Percentiles rank a stretch among this genome's conserved stretches.
phyloP scores from a whole-genome alignment of 176 grass and related monocot species.

The Oryza glaberrima region DNA sequence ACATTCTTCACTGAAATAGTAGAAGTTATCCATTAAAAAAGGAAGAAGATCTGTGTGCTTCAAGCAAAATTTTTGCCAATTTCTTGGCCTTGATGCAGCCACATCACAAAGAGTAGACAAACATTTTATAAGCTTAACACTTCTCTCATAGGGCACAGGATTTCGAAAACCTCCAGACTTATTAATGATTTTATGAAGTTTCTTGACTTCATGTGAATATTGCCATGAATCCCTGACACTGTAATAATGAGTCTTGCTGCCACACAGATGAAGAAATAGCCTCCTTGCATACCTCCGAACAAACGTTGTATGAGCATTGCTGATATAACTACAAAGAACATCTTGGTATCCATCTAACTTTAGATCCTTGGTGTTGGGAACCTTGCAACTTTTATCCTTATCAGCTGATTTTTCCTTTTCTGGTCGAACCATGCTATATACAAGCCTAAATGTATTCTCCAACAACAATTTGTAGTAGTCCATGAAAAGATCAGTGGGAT shows the following conservation, averaged over 20 bases:
- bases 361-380: constrained; percentile 73
- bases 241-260: constrained; percentile 95
- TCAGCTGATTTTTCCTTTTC: constrained; percentile 92
- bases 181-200: constrained; percentile 78
- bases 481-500: constrained; percentile 84
- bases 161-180: constrained; percentile 91
- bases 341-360: constrained; percentile 98
- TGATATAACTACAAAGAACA: constrained; percentile 98
- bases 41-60: constrained; percentile 73
- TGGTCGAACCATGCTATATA: constrained; percentile 95
- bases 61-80: constrained; percentile 98
- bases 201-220: constrained; percentile 86
- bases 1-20: constrained; percentile 90
- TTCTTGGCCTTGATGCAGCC: constrained; percentile 85
- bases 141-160: constrained; percentile 94
- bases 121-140: constrained; percentile 72
- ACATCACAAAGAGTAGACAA: constrained; percentile 82
- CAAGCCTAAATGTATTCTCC: constrained; percentile 93
- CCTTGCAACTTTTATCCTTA: constrained; percentile 81
- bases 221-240: constrained; percentile 93
- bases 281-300: constrained; percentile 95
- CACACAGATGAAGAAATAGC: constrained; percentile 97
- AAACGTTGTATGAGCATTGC: constrained; percentile 92
- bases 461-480: constrained; percentile 92
- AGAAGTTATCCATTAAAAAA: constrained; percentile 82